Percentiles rank a stretch among this genome's conserved stretches.
Evolutionary conservation across 805 yeast genomes (phyloP).

Genomic region (Nematodospora valgi): DNA sequence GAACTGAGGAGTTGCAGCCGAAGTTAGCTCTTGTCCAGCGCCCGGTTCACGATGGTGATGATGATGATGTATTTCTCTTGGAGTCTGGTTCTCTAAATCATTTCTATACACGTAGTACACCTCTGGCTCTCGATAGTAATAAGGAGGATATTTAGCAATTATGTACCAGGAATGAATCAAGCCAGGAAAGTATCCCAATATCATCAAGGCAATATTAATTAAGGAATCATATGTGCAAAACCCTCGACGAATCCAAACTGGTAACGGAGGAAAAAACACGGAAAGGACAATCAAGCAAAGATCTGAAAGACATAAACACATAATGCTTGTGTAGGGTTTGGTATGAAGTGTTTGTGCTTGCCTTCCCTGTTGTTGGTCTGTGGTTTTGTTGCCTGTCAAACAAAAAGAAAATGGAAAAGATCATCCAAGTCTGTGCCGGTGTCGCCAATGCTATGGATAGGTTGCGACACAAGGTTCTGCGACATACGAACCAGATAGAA

Average conservation of each 20-base stretch:
- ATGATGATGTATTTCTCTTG: slow-evolving; percentile 7
- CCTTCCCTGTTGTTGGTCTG: too few relatives aligned
- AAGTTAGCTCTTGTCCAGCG: slow-evolving; percentile 8
- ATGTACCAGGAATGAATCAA: slow-evolving; percentile 49
- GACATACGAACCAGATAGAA: too few relatives aligned
- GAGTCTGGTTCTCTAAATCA: slow-evolving; percentile 30
- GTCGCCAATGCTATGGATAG: too few relatives aligned
- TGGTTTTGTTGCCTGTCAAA: too few relatives aligned
- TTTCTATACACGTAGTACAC: slow-evolving; percentile 32
- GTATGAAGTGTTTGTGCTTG: too few relatives aligned
- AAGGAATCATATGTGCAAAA: slow-evolving; percentile 51
- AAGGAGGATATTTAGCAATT: slow-evolving; percentile 45
- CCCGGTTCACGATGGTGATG: slow-evolving; percentile 8
- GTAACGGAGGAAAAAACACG: slow-evolving; percentile 69
- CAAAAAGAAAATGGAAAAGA: too few relatives aligned
- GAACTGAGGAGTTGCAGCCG: slow-evolving; percentile 10
- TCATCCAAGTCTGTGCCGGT: too few relatives aligned
- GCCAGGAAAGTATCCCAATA: slow-evolving; percentile 51
- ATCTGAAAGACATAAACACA: slow-evolving; percentile 40
- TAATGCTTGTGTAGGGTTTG: too few relatives aligned
- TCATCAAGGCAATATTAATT: slow-evolving; percentile 39
- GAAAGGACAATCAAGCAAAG: slow-evolving; percentile 57
- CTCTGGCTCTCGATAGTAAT: slow-evolving; percentile 17
- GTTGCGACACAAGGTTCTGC: too few relatives aligned
- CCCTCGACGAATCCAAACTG: slow-evolving; percentile 67